These are phyloP conservation scores for Tetracladium setigerum DNA, from an alignment of 495 filamentous ascomycete genomes.

Conservation along the genomic window DNA sequence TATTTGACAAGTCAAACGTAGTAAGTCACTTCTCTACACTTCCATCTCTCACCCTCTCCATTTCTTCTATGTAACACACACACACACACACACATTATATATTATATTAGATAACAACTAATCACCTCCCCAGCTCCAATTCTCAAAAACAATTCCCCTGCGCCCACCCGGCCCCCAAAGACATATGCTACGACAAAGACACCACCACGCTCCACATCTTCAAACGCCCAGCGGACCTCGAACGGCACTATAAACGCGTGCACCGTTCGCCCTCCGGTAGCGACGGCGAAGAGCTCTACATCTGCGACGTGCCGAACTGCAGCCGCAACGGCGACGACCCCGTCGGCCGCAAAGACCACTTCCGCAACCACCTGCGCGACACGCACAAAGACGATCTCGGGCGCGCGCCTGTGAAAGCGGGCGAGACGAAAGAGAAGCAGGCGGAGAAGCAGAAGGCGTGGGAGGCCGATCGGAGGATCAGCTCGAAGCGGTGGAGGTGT, in stretches of 20 bases:
- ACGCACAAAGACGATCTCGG: slow-evolving; percentile 42
- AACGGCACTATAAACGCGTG: slow-evolving; percentile 33
- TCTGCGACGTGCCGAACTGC: slow-evolving; percentile 17
- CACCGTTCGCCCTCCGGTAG: slow-evolving; percentile 21
- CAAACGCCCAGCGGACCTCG: slow-evolving; percentile 37
- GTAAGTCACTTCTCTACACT: slow-evolving; percentile 15
- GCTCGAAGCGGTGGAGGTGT: slow-evolving; percentile 41
- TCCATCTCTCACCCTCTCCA: slow-evolving; percentile 23
- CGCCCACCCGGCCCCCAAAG: slow-evolving; percentile 20
- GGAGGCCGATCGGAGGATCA: slow-evolving; percentile 26
- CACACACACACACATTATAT: too few species aligned
- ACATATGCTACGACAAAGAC: neutral
- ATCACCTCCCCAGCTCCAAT: slow-evolving; percentile 16
- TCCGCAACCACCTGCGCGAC: slow-evolving; percentile 39
- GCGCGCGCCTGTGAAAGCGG: neutral
- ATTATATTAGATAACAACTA: slow-evolving; percentile 18
- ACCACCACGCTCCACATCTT: slow-evolving; percentile 23
- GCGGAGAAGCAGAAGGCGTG: slow-evolving; percentile 8
- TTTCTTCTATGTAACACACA: neutral
- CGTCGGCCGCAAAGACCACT: slow-evolving; percentile 22
- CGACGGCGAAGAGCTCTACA: slow-evolving; percentile 28
- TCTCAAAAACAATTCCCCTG: slow-evolving; percentile 18
- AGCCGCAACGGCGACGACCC: neutral
- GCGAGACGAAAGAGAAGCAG: slow-evolving; percentile 3
- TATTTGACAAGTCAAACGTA: slow-evolving; percentile 1